Percentiles rank a stretch among this genome's conserved stretches.
Evolutionary conservation across 345 rosid species (phyloP).

Genomic region (Stellera chamaejasme): DNA sequence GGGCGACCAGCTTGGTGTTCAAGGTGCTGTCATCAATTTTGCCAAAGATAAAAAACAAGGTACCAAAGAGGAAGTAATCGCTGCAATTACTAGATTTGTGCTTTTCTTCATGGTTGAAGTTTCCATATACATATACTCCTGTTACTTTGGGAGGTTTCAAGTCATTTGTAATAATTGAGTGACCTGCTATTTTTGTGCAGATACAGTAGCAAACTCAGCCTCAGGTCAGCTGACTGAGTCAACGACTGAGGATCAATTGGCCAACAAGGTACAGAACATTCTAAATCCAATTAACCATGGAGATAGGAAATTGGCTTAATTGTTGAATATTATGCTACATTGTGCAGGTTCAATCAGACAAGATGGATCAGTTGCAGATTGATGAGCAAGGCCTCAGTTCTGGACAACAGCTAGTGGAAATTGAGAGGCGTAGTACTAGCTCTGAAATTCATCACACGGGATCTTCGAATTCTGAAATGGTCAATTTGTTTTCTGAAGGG

Average conservation of each 20-base stretch:
- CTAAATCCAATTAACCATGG: slow-evolving; percentile 16
- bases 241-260: slow-evolving; percentile 14
- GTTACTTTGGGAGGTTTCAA: slow-evolving; percentile 23
- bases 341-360: slow-evolving; percentile 21
- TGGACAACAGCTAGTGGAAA: slow-evolving; percentile 15
- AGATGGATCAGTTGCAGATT: slow-evolving; percentile 18
- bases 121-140: slow-evolving; percentile 35
- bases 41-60: slow-evolving; percentile 11
- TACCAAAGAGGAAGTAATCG: slow-evolving; percentile 11
- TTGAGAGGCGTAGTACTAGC: slow-evolving; percentile 8
- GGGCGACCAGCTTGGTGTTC: slow-evolving; percentile 9
- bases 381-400: slow-evolving; percentile 20
- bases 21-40: slow-evolving; percentile 10
- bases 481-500: slow-evolving; percentile 4
- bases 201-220: slow-evolving; percentile 12
- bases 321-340: slow-evolving; percentile 7
- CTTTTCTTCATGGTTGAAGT: slow-evolving; percentile 32
- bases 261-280: slow-evolving; percentile 15
- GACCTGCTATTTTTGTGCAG: slow-evolving; percentile 30
- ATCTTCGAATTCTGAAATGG: slow-evolving; percentile 16
- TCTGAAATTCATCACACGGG: neutral
- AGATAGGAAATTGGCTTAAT: slow-evolving; percentile 11
- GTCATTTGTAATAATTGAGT: slow-evolving; percentile 30
- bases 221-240: slow-evolving; percentile 22
- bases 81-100: slow-evolving; percentile 29